Base-by-base conservation (phyloP, 2,329 filamentous ascomycete genomes). In the Fonsecaea nubica region DNA sequence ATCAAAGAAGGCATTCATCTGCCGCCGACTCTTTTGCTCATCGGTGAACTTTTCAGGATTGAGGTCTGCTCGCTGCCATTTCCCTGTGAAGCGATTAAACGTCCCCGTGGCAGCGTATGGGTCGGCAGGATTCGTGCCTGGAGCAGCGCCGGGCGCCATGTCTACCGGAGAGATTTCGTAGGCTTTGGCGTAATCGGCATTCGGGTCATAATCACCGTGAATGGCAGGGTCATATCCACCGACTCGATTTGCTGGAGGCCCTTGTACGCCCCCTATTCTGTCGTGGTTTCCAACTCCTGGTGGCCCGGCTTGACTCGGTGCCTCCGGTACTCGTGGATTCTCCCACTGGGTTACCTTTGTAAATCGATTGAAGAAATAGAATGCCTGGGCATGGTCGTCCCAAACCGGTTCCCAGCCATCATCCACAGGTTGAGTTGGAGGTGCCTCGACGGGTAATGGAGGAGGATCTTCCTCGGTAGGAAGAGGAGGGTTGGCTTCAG, bases 1-100 rank as follows among this genome's bases (percentile, higher is more conserved):
- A 76, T 99, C 94, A 77, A 98, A 99, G 80, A 90, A 98, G 48
- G 93, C 92, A 75, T 92, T 91, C 90, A 98, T 91, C 81, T 98
- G 95, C 53, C 95, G 85, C 59, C 84, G 85, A 67, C 90, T 90
- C 83, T 97, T 97, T 75, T 92, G 91, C 76, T 96, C 92, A 75
- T 97, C 93, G 72, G 88, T 90, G 81, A 93, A 90, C 59, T 89
- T 87, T 61, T 95, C 92, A 1, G 92, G 87, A 2, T 86, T 89
- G 69, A 89, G 82, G 10, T 87, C 85, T 2, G 82, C 82, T 18
- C 84, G 81, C 80, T 97, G 93, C 81, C 92, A 96, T 71, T 89
- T 86, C 53, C 93, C 93, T 0, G 92, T 97, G 80, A 93, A 94
- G 64, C 92, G 89, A 77, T 97, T 97, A 84, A 98, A 97, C n/a